Percentiles rank a stretch among this genome's conserved stretches.
phyloP scores from a whole-genome alignment of 129 eudicot species.

The Flaveria trinervia region DNA sequence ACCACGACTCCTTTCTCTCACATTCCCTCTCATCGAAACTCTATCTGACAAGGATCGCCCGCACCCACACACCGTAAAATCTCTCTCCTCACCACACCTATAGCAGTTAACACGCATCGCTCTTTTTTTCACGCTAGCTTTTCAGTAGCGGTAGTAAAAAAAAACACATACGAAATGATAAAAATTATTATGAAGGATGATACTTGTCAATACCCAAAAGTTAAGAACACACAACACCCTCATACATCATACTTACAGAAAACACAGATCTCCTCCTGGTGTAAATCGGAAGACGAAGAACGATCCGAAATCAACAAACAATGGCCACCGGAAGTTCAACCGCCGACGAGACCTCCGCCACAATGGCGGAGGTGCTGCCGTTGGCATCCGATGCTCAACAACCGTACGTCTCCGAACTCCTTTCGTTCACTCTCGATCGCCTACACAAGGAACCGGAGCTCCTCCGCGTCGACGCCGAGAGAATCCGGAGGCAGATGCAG shows the following conservation, averaged over 20 bases:
- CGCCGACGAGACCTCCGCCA: constrained; percentile 38
- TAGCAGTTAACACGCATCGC: too few species aligned
- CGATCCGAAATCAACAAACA: constrained; percentile 31
- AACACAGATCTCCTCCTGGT: constrained; percentile 26
- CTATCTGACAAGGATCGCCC: too few species aligned
- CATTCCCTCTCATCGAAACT: too few species aligned
- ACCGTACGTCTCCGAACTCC: constrained; percentile 97
- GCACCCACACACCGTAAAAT: too few species aligned
- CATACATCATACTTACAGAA: not conserved
- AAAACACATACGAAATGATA: too few species aligned
- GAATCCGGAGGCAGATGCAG: constrained; percentile 95
- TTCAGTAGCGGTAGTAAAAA: too few species aligned
- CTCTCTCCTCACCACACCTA: too few species aligned
- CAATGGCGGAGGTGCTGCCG: constrained; percentile 61
- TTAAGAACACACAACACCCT: not conserved
- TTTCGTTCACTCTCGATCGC: constrained; percentile 98
- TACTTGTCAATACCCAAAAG: not conserved
- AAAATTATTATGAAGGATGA: not conserved
- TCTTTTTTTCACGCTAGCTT: too few species aligned
- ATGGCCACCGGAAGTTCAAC: constrained; percentile 47
- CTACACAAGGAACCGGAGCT: constrained; percentile 99
- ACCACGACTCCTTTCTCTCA: too few species aligned
- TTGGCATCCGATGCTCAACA: constrained; percentile 88
- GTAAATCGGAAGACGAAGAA: constrained; percentile 12
- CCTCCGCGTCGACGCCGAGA: constrained; percentile 94